Conservation (phyloP, 2,329 filamentous ascomycete genomes). For the Verticillium isaacii region DNA sequence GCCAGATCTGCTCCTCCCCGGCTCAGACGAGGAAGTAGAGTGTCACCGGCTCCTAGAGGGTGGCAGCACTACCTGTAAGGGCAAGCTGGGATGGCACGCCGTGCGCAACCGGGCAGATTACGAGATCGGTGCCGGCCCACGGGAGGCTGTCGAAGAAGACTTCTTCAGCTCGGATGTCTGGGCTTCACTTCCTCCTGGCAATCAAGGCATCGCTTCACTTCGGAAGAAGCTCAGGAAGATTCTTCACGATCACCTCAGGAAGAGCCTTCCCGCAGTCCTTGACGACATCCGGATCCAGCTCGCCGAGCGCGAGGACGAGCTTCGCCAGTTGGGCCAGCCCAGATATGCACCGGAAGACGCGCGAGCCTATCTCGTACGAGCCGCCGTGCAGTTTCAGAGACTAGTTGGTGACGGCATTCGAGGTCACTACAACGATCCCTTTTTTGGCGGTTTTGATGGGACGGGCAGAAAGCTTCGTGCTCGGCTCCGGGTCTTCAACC, state of each 20-base stretch:
- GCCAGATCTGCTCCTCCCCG: constrained; percentile 37
- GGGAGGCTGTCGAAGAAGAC: constrained; percentile 23
- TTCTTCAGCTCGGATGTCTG: constrained; percentile 26
- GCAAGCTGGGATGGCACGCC: constrained; percentile 47
- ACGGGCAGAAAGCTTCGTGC: constrained; percentile 21
- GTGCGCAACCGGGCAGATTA: constrained; percentile 41
- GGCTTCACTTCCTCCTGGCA: constrained; percentile 20
- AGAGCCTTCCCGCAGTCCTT: constrained; percentile 19
- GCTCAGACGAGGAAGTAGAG: constrained; percentile 30
- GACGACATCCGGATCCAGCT: constrained; percentile 20
- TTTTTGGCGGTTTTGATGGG: constrained; percentile 25
- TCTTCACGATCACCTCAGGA: constrained; percentile 21
- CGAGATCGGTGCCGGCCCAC: constrained; percentile 8
- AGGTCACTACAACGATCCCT: constrained; percentile 25
- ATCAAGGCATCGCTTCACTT: constrained; percentile 24
- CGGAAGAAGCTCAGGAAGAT: constrained; percentile 27
- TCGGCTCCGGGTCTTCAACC: constrained; percentile 22
- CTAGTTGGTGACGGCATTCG: constrained; percentile 21
- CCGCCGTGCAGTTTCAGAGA: constrained; percentile 29
- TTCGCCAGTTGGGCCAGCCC: constrained; percentile 14
- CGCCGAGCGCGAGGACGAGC: constrained; percentile 12
- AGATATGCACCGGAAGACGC: constrained; percentile 18
- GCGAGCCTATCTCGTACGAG: constrained; percentile 25
- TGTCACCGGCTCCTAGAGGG: constrained; percentile 30
- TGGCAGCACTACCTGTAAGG: constrained; percentile 20